phyloP scores from a whole-genome alignment of 2,329 filamentous ascomycete genomes.

The Hymenoscyphus infarciens region DNA sequence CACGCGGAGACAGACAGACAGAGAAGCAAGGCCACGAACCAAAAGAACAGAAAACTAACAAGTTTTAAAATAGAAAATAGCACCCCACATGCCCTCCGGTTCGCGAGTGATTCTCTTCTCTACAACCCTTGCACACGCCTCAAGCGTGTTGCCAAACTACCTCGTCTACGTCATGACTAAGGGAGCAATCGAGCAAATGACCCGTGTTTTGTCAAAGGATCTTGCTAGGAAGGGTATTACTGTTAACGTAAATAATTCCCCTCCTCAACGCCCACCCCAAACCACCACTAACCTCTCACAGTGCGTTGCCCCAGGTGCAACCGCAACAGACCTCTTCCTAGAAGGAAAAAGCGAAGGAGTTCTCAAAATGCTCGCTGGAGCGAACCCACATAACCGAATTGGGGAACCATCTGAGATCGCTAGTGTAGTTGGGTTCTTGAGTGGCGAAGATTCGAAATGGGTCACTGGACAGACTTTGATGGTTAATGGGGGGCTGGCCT shows the following conservation, averaged over 20 bases:
- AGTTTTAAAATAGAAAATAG: constrained; percentile 41
- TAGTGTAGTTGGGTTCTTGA: constrained; percentile 41
- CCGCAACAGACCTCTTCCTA: constrained; percentile 48
- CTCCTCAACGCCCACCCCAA: neutral
- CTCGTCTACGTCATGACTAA: constrained; percentile 48
- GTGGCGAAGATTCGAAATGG: constrained; percentile 21
- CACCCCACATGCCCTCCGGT: constrained; percentile 48
- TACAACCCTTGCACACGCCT: constrained; percentile 39
- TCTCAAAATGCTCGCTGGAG: constrained; percentile 39
- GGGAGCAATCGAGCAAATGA: constrained; percentile 53
- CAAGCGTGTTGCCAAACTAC: constrained; percentile 41
- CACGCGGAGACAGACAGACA: neutral
- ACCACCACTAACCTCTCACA: neutral
- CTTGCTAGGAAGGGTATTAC: constrained; percentile 45
- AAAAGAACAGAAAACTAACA: neutral
- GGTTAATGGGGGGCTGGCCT: constrained; percentile 33
- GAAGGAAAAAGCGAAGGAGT: constrained; percentile 40
- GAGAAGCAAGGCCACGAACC: neutral
- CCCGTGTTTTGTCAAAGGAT: constrained; percentile 48
- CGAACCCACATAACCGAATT: constrained; percentile 44
- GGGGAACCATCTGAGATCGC: constrained; percentile 48
- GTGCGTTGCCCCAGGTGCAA: constrained; percentile 48
- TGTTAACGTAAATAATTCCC: constrained; percentile 40
- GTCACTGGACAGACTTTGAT: constrained; percentile 29
- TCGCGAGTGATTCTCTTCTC: constrained; percentile 51